These are phyloP conservation scores for Annulohypoxylon bovei DNA, from an alignment of 495 filamentous ascomycete genomes.

Conservation along the genomic window DNA sequence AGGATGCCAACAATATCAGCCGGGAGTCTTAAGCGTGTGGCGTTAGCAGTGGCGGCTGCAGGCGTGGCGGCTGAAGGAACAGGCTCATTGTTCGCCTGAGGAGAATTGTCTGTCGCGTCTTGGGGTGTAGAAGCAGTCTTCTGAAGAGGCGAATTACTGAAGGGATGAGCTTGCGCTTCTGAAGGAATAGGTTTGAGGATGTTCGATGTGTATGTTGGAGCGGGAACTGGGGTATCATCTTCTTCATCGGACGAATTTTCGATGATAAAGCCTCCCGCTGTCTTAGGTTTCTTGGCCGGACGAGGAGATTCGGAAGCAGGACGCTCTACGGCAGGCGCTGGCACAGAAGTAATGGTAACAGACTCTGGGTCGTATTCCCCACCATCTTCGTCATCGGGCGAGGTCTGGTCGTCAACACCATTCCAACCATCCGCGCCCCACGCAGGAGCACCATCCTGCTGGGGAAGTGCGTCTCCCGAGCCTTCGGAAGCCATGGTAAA, in stretches of 20 bases:
- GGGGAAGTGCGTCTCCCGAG: constrained; percentile 48
- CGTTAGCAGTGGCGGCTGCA: constrained; percentile 24
- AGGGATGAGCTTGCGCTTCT: constrained; percentile 15
- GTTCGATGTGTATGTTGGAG: constrained; percentile 4
- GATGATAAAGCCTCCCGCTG: constrained; percentile 80
- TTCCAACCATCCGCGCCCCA: constrained; percentile 64
- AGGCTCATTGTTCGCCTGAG: constrained; percentile 43
- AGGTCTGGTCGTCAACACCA: constrained; percentile 46
- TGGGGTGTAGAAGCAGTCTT: constrained; percentile 37
- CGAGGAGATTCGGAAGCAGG: constrained; percentile 47
- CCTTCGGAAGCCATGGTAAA: constrained; percentile 49
- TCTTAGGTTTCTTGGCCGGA: constrained; percentile 68
- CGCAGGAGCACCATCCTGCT: constrained; percentile 42
- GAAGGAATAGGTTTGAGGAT: constrained; percentile 33
- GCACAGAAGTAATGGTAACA: constrained; percentile 49
- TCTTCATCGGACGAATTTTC: constrained; percentile 72
- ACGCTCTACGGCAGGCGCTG: constrained; percentile 43
- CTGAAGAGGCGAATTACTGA: constrained; percentile 41
- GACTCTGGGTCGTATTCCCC: constrained; percentile 63
- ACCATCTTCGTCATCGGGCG: constrained; percentile 53
- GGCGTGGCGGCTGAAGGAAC: constrained; percentile 22
- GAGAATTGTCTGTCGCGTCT: constrained; percentile 35
- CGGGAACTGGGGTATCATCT: constrained; percentile 47
- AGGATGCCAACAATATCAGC: constrained; percentile 84
- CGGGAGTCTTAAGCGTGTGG: constrained; percentile 58